Evolutionary conservation across 2,329 filamentous ascomycete species (phyloP).

Genomic region (Rhynchosporium graminicola): DNA sequence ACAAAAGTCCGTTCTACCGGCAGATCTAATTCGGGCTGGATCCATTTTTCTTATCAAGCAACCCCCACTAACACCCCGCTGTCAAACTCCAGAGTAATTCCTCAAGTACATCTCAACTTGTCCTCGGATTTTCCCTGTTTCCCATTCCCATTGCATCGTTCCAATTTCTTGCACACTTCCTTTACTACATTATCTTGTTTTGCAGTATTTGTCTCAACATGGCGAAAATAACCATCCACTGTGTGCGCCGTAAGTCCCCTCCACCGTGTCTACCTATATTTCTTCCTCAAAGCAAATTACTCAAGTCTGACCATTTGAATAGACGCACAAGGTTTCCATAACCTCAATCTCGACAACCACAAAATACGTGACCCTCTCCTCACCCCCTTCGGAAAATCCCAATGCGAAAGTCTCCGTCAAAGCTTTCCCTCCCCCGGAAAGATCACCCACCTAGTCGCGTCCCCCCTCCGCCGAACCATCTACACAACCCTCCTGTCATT

Average conservation of each 20-base stretch:
- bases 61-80: slow-evolving; percentile 23
- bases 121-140: background rate
- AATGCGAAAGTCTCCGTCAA: slow-evolving; percentile 66
- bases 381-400: slow-evolving; percentile 72
- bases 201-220: slow-evolving; percentile 15
- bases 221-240: slow-evolving; percentile 53
- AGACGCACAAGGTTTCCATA: slow-evolving; percentile 79
- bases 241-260: slow-evolving; percentile 56
- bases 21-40: background rate
- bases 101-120: background rate
- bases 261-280: background rate
- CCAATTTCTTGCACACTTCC: background rate
- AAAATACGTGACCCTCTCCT: slow-evolving; percentile 74
- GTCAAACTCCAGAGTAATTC: slow-evolving; percentile 12
- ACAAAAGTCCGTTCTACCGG: background rate
- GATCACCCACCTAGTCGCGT: slow-evolving; percentile 73
- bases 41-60: slow-evolving; percentile 9
- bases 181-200: background rate
- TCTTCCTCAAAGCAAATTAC: background rate
- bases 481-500: slow-evolving; percentile 76
- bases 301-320: background rate
- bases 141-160: background rate
- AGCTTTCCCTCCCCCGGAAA: slow-evolving; percentile 65
- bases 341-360: slow-evolving; percentile 70
- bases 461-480: slow-evolving; percentile 78